phyloP scores from a whole-genome alignment of 179 eudicot species.

The Spinacia oleracea region DNA sequence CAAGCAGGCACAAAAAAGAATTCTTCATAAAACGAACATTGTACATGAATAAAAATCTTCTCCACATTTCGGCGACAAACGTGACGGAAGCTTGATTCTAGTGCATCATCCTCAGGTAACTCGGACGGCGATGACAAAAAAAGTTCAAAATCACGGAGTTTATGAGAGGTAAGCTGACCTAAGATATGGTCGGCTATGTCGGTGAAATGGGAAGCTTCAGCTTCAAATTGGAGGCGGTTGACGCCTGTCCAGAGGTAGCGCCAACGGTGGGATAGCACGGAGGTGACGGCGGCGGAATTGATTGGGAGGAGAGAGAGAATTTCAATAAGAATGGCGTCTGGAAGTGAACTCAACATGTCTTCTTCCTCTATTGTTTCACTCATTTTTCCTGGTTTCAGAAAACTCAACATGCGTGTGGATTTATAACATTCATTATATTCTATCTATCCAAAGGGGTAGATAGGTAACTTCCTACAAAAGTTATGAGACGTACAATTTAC shows the following conservation, averaged over 20 bases:
- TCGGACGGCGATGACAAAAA: not conserved
- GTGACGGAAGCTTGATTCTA: not conserved
- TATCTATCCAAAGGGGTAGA: no score
- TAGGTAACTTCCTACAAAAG: no score
- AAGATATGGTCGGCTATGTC: not conserved
- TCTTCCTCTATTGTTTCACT: not conserved
- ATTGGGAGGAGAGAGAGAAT: constrained; percentile 12
- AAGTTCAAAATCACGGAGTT: not conserved
- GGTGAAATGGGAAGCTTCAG: not conserved
- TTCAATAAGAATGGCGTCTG: not conserved
- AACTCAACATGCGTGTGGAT: no score
- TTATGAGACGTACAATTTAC: no score
- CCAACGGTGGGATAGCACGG: not conserved
- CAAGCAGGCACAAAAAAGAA: not conserved
- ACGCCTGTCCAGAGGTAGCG: not conserved
- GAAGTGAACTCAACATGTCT: not conserved
- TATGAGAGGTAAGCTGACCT: not conserved
- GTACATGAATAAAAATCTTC: not conserved
- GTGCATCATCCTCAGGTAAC: not conserved
- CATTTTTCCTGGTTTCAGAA: no score
- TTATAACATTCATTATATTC: no score
- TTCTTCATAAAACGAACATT: not conserved
- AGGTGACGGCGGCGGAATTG: not conserved
- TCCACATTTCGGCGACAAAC: constrained; percentile 2
- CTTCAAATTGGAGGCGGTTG: not conserved